Evolutionary conservation across 805 yeast species (phyloP).

Genomic region (Ogataea sp.): DNA sequence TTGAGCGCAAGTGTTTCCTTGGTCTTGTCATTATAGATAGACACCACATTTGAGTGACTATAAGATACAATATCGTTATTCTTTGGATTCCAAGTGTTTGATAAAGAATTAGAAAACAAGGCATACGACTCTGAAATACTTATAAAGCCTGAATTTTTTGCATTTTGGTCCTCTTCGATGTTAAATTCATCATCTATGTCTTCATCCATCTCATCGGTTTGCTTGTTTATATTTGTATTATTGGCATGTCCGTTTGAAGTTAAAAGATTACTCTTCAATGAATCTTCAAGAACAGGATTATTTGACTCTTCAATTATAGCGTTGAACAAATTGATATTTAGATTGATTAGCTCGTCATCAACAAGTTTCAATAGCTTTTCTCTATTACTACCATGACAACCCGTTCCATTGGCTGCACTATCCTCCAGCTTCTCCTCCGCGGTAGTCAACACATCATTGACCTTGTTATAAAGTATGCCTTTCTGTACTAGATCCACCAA

Average conservation of each 20-base stretch:
- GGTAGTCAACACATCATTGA: slow-evolving; percentile 25
- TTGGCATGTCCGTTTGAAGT: neutral
- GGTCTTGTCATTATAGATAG: neutral
- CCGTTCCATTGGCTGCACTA: slow-evolving; percentile 13
- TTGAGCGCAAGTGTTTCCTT: slow-evolving; percentile 9
- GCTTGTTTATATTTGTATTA: neutral
- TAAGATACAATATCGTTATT: slow-evolving; percentile 38
- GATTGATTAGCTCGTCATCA: slow-evolving; percentile 17
- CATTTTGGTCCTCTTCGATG: slow-evolving; percentile 3
- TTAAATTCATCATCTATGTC: slow-evolving; percentile 1
- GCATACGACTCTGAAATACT: slow-evolving; percentile 28
- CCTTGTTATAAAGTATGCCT: slow-evolving; percentile 73
- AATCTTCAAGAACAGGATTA: neutral
- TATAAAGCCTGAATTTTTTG: slow-evolving; percentile 29
- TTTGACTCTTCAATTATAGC: slow-evolving; percentile 40
- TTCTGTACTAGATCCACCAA: slow-evolving; percentile 77
- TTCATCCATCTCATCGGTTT: neutral
- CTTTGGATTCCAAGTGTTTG: slow-evolving; percentile 51
- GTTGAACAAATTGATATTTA: slow-evolving; percentile 42
- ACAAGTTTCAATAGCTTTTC: neutral
- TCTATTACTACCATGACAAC: neutral
- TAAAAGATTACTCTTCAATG: neutral
- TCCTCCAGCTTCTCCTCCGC: slow-evolving; percentile 10
- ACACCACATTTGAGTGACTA: slow-evolving; percentile 32
- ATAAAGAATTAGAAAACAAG: slow-evolving; percentile 34